These are phyloP conservation scores for Linnemannia hyalina DNA, from an alignment of 192 early-diverging fungal genomes.

Conservation along the genomic window DNA sequence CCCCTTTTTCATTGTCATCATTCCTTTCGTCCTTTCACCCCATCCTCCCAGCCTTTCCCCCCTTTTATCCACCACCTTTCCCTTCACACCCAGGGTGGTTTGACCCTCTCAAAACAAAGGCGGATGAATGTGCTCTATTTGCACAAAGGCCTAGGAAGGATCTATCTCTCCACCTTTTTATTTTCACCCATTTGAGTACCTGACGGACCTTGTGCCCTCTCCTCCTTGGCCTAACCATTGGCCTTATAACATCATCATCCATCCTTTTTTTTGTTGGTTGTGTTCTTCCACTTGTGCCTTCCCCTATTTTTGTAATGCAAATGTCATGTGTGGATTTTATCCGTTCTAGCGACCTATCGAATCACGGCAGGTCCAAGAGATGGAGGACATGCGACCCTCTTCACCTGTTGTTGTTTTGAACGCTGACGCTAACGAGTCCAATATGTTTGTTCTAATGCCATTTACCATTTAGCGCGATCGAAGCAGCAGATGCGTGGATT, in stretches of 20 bases:
- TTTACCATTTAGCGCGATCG: constrained; percentile 30
- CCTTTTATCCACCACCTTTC: background rate
- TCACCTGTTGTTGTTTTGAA: background rate
- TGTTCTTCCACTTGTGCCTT: background rate
- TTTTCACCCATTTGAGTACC: background rate
- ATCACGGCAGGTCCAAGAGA: background rate
- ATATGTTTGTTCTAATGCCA: background rate
- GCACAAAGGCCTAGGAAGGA: background rate
- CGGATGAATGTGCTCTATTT: background rate
- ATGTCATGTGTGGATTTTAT: constrained; percentile 12
- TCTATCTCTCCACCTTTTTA: background rate
- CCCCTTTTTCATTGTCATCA: background rate
- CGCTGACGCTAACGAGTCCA: background rate
- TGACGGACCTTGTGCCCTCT: background rate
- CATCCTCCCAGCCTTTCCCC: background rate
- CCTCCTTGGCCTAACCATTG: too few species aligned
- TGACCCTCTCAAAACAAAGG: background rate
- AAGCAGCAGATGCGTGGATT: constrained; percentile 52
- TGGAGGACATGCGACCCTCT: background rate
- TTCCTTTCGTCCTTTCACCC: background rate
- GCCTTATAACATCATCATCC: background rate
- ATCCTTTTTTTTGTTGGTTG: background rate
- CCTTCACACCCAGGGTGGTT: background rate
- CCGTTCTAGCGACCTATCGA: background rate
- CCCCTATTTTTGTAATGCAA: background rate